Conservation (phyloP, 1,284 basidiomycete species). For the Tremellales sp. region DNA sequence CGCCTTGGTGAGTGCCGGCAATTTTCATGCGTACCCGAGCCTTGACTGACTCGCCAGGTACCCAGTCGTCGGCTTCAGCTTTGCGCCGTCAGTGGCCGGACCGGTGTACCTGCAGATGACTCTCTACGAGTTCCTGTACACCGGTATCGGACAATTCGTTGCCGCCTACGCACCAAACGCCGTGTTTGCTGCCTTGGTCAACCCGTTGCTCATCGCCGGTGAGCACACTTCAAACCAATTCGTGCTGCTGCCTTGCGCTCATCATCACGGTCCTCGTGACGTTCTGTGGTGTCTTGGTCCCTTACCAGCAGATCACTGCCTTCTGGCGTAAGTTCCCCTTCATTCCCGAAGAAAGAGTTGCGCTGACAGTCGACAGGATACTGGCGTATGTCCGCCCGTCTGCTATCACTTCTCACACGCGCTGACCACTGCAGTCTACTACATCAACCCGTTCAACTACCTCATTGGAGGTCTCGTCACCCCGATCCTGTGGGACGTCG, state of each 20-base stretch:
- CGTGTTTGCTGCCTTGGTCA: constrained; percentile 37
- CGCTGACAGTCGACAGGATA: constrained; percentile 12
- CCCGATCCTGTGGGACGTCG: constrained; percentile 29
- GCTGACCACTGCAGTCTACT: constrained; percentile 21
- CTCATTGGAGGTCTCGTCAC: constrained; percentile 34
- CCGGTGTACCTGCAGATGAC: constrained; percentile 45
- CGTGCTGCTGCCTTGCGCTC: neutral
- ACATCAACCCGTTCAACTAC: constrained; percentile 40
- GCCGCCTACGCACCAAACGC: constrained; percentile 38
- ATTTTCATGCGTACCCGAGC: neutral
- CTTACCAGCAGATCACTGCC: constrained; percentile 27
- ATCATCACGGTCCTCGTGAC: constrained; percentile 19
- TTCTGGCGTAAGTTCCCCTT: constrained; percentile 27
- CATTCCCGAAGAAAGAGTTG: neutral
- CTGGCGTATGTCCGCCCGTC: constrained; percentile 16
- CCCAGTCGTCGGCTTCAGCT: constrained; percentile 33
- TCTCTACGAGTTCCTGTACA: constrained; percentile 47
- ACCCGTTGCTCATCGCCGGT: constrained; percentile 27
- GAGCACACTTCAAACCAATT: neutral
- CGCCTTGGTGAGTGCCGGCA: constrained; percentile 19
- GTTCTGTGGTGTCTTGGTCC: constrained; percentile 35
- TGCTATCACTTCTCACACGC: neutral
- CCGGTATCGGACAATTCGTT: constrained; percentile 35
- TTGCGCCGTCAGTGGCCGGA: constrained; percentile 26
- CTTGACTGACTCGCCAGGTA: constrained; percentile 13